Evolutionary conservation across 2,329 filamentous ascomycete genomes (phyloP).

Genomic region (Trichoderma koningii): DNA sequence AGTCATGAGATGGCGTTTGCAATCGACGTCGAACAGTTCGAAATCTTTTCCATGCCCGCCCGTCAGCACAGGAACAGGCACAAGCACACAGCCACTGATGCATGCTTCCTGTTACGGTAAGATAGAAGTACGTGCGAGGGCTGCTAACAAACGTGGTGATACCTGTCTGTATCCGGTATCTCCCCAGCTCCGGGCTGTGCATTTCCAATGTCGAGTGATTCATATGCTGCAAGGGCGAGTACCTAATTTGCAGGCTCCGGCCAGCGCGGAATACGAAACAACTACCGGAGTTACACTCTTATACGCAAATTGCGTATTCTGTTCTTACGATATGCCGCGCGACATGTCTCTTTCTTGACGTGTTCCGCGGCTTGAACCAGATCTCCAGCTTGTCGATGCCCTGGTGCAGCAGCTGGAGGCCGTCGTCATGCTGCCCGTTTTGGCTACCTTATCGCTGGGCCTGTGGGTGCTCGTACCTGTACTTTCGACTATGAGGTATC

Average conservation of each 20-base stretch:
- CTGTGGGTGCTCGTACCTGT: neutral
- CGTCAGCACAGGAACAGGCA: no score
- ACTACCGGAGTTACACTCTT: neutral
- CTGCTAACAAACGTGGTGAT: no score
- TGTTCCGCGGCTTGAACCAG: neutral
- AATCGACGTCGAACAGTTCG: no score
- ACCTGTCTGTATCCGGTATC: no score
- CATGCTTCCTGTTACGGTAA: neutral
- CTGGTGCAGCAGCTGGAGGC: neutral
- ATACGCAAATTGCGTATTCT: neutral
- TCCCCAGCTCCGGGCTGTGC: neutral
- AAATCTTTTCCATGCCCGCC: no score
- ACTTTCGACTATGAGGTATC: neutral
- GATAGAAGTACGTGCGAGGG: no score
- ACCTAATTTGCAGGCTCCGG: no score
- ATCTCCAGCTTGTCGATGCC: neutral
- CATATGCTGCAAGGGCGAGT: no score
- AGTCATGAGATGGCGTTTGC: no score
- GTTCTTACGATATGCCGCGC: neutral
- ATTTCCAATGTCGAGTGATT: neutral
- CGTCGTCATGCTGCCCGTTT: neutral
- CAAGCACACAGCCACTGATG: neutral
- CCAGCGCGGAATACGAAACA: no score
- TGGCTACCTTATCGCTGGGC: neutral
- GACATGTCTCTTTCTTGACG: slow-evolving; percentile 3